These are phyloP conservation scores for Termitomyces sp. DNA, from an alignment of 768 basidiomycete genomes.

Conservation along the genomic window DNA sequence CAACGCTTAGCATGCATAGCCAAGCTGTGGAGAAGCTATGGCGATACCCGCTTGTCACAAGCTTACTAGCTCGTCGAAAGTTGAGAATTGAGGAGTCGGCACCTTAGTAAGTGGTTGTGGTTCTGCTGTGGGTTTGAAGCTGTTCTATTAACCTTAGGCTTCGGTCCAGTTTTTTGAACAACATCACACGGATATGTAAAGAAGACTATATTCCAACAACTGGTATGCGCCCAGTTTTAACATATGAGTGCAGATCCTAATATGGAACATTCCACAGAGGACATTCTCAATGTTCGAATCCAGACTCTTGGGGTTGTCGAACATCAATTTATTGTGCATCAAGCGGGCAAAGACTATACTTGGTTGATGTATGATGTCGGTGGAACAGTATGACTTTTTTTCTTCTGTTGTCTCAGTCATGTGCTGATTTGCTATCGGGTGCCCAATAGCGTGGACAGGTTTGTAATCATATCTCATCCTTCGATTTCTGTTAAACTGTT, in stretches of 20 bases:
- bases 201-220: slow-evolving; percentile 70
- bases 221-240: slow-evolving; percentile 38
- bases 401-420: no score
- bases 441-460: no score
- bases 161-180: slow-evolving; percentile 60
- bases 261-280: slow-evolving; percentile 44
- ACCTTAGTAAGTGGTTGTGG: slow-evolving; percentile 53
- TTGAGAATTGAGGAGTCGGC: slow-evolving; percentile 74
- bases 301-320: no score
- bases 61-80: slow-evolving; percentile 41
- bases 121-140: no score
- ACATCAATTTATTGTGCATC: no score
- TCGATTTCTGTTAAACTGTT: no score
- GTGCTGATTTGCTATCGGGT: no score
- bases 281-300: slow-evolving; percentile 60
- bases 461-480: no score
- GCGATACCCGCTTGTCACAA: slow-evolving; percentile 45
- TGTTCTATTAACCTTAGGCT: not conserved
- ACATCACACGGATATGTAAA: slow-evolving; percentile 61
- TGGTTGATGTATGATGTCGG: no score
- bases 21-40: slow-evolving; percentile 62
- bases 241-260: not conserved
- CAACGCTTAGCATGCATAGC: slow-evolving; percentile 41
- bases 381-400: no score
- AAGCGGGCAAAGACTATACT: no score